These are phyloP conservation scores for Zostera marina DNA, from an alignment of 116 monocot species.

Conservation along the genomic window DNA sequence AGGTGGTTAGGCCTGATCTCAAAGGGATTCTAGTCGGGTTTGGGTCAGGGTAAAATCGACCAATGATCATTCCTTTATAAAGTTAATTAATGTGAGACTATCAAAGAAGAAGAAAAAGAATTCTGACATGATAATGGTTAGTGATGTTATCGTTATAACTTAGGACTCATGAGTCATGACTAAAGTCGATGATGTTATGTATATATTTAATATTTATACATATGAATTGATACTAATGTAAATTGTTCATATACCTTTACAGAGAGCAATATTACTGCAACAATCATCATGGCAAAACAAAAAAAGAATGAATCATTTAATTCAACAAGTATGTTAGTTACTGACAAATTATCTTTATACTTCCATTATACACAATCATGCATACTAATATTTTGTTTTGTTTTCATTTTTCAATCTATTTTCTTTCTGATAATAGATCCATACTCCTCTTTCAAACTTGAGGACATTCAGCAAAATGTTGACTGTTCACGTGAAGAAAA, in stretches of 20 bases:
- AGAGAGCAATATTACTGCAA: constrained; percentile 79
- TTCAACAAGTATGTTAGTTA: constrained; percentile 60
- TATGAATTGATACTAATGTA: background rate
- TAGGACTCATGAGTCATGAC: no score
- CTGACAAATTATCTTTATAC: background rate
- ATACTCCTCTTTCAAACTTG: constrained; percentile 63
- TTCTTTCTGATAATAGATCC: constrained; percentile 4
- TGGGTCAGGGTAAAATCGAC: no score
- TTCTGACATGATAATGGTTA: no score
- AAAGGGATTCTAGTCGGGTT: no score
- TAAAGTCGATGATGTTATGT: no score
- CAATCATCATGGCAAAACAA: constrained; percentile 93
- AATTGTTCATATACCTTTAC: constrained; percentile 6
- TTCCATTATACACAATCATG: background rate
- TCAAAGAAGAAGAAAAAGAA: no score
- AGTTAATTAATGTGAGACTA: no score
- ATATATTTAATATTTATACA: no score
- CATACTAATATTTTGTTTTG: background rate
- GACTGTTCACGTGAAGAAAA: constrained; percentile 67
- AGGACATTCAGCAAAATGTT: constrained; percentile 72
- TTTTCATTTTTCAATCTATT: background rate
- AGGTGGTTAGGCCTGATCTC: no score
- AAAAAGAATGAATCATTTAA: constrained; percentile 62
- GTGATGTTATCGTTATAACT: no score
- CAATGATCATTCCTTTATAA: no score